These are phyloP conservation scores for Diutina scorzettiae DNA, from an alignment of 1,139 yeast species.

Conservation along the genomic window DNA sequence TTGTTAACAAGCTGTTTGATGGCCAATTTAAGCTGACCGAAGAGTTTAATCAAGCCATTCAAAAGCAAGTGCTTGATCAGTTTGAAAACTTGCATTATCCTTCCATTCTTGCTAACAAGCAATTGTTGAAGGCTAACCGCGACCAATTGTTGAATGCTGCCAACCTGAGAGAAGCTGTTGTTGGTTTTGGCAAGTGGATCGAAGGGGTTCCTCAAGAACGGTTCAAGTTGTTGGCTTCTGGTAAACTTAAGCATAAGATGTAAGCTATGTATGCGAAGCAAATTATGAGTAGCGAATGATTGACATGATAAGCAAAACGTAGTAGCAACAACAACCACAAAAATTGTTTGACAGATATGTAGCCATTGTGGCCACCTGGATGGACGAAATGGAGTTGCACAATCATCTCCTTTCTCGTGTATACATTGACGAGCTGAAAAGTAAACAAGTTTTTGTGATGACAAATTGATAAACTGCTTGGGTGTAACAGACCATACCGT, in stretches of 20 bases:
- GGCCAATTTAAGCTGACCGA: slow-evolving; percentile 38
- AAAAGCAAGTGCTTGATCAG: slow-evolving; percentile 32
- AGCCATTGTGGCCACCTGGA: too few relatives aligned
- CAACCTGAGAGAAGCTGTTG: slow-evolving; percentile 53
- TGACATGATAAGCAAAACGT: too few relatives aligned
- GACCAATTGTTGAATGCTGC: slow-evolving; percentile 36
- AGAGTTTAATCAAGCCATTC: slow-evolving; percentile 45
- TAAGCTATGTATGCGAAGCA: too few relatives aligned
- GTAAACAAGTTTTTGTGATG: too few relatives aligned
- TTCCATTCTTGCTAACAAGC: slow-evolving; percentile 53
- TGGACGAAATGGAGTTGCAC: too few relatives aligned
- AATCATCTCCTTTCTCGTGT: too few relatives aligned
- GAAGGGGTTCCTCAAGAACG: slow-evolving; percentile 65
- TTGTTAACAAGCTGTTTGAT: slow-evolving; percentile 41
- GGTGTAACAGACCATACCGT: too few relatives aligned
- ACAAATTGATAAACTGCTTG: too few relatives aligned
- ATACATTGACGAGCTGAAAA: too few relatives aligned
- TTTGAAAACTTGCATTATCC: slow-evolving; percentile 42
- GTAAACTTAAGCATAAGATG: slow-evolving; percentile 52
- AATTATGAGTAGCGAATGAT: too few relatives aligned
- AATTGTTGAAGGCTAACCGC: slow-evolving; percentile 38
- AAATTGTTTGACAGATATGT: too few relatives aligned
- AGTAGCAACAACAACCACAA: too few relatives aligned
- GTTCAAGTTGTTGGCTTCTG: slow-evolving; percentile 43
- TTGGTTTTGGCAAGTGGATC: slow-evolving; percentile 61